Conservation (phyloP, 2,329 filamentous ascomycete genomes). For the Metarhizium brunneum region DNA sequence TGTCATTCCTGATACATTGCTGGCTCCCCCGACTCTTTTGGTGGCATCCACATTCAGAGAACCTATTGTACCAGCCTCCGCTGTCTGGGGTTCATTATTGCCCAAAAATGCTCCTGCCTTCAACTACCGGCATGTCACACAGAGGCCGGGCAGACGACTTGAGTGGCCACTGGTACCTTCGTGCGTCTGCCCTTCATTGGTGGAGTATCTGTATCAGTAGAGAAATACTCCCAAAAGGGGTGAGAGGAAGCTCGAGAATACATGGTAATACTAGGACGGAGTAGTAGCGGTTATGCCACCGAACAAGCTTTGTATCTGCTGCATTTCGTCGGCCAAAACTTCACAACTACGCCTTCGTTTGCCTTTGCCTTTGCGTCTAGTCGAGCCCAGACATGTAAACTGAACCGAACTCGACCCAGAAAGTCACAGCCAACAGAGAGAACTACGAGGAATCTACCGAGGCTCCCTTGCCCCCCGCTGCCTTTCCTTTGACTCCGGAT, state of each 20-base stretch:
- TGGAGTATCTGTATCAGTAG: too few species aligned
- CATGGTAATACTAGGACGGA: neutral
- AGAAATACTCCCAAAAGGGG: neutral
- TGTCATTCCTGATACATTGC: slow-evolving; percentile 1
- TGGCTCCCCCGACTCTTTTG: neutral
- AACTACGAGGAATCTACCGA: slow-evolving; percentile 8
- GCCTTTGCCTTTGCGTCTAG: too few species aligned
- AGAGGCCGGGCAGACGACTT: neutral
- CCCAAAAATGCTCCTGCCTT: neutral
- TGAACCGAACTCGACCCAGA: slow-evolving; percentile 22
- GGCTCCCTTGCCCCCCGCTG: slow-evolving; percentile 9
- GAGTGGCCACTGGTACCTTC: neutral
- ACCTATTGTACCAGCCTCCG: neutral
- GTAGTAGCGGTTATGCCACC: too few species aligned
- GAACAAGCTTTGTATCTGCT: too few species aligned
- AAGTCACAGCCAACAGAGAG: neutral
- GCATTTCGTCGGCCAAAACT: too few species aligned
- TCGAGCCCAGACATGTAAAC: neutral
- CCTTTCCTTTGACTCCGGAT: slow-evolving; percentile 12
- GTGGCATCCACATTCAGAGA: neutral
- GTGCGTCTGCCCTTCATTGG: neutral
- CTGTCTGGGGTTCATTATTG: neutral
- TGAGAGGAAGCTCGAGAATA: neutral
- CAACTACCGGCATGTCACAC: neutral
- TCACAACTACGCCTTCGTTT: too few species aligned